Evolutionary conservation across 2,329 filamentous ascomycete species (phyloP).

Genomic region (Phialophora macrospora): DNA sequence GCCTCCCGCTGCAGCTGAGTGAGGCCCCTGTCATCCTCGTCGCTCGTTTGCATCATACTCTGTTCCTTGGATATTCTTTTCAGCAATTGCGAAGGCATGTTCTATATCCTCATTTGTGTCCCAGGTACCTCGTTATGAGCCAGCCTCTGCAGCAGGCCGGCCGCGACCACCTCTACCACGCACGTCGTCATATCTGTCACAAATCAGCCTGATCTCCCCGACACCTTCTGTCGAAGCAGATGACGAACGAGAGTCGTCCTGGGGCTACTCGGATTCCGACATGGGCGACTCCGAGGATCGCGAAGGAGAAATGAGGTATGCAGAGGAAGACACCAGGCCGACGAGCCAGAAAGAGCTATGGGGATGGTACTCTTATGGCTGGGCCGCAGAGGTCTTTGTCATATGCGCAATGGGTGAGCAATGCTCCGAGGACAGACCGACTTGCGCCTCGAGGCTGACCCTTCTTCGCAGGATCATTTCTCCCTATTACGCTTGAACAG

Average conservation of each 20-base stretch:
- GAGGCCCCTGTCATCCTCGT: slow-evolving; percentile 10
- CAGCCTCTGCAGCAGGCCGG: slow-evolving; percentile 19
- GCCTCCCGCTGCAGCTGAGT: slow-evolving; percentile 9
- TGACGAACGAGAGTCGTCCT: slow-evolving; percentile 58
- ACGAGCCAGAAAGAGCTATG: slow-evolving; percentile 86
- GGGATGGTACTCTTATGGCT: slow-evolving; percentile 96
- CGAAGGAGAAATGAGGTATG: slow-evolving; percentile 60
- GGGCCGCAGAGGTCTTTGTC: slow-evolving; percentile 94
- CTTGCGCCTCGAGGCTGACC: background rate
- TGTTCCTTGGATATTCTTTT: background rate
- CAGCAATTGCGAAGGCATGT: background rate
- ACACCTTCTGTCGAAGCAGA: slow-evolving; percentile 70
- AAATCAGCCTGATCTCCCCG: slow-evolving; percentile 62
- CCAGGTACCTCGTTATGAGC: slow-evolving; percentile 40
- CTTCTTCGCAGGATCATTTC: slow-evolving; percentile 73
- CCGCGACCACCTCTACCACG: slow-evolving; percentile 30
- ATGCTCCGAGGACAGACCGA: background rate
- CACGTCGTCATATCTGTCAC: slow-evolving; percentile 48
- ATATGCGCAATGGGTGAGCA: slow-evolving; percentile 76
- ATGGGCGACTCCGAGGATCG: slow-evolving; percentile 41
- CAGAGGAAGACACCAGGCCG: slow-evolving; percentile 83
- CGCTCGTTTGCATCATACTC: background rate
- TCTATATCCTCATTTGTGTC: slow-evolving; percentile 7
- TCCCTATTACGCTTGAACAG: slow-evolving; percentile 92
- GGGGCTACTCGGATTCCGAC: slow-evolving; percentile 45